These are phyloP conservation scores for Pestalotiopsis sp. DNA, from an alignment of 2,329 filamentous ascomycete genomes.

Conservation along the genomic window DNA sequence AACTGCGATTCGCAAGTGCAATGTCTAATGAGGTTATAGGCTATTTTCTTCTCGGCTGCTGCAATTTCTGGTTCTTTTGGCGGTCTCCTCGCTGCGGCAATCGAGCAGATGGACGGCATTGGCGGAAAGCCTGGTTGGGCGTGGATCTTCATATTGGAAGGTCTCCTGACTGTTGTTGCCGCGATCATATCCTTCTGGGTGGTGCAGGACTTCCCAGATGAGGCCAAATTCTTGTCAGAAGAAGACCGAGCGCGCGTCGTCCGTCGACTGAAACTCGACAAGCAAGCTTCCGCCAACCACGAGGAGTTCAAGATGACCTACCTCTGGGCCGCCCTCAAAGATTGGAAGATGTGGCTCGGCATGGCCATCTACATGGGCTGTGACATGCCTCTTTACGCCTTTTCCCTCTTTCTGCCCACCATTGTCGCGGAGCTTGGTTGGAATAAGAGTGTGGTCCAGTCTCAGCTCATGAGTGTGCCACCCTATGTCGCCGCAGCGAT, in stretches of 20 bases:
- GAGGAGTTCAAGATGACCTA: constrained; percentile 76
- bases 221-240: constrained; percentile 71
- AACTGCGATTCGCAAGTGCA: not conserved
- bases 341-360: constrained; percentile 83
- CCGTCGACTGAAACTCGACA: constrained; percentile 69
- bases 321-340: constrained; percentile 71
- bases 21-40: constrained; percentile 29
- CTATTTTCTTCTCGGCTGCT: constrained; percentile 83
- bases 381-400: constrained; percentile 73
- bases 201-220: constrained; percentile 81
- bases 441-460: constrained; percentile 50
- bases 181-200: constrained; percentile 74
- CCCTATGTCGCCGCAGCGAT: constrained; percentile 74
- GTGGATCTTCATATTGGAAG: constrained; percentile 73
- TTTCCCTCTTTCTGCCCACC: constrained; percentile 77
- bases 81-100: constrained; percentile 72
- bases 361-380: constrained; percentile 80
- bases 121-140: constrained; percentile 60
- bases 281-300: constrained; percentile 74
- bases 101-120: constrained; percentile 69
- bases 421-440: constrained; percentile 65
- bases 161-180: constrained; percentile 69
- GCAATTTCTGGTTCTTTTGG: constrained; percentile 79
- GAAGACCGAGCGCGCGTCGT: constrained; percentile 73
- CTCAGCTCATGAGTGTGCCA: constrained; percentile 75